Evolutionary conservation across 208 protist genomes (phyloP).

Genomic region (Acanthamoeba castellanii): DNA sequence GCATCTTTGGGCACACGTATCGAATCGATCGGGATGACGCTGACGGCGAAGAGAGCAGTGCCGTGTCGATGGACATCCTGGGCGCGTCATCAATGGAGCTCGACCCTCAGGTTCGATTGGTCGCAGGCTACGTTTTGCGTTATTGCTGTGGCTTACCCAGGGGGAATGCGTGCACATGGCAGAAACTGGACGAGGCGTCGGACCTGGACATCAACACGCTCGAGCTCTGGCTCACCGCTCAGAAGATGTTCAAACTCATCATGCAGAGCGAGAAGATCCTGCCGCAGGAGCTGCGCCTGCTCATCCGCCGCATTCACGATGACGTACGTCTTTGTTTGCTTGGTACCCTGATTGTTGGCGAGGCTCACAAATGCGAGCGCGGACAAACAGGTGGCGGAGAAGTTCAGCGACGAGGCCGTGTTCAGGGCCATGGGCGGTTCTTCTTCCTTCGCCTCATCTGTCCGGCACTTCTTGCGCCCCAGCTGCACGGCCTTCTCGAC

Average conservation of each 20-base stretch:
- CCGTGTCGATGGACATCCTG: not conserved
- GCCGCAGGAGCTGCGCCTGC: not conserved
- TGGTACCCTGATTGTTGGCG: too few relatives aligned
- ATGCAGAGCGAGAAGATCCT: not conserved
- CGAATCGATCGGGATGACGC: not conserved
- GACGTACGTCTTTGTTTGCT: not conserved
- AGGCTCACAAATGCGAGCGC: too few relatives aligned
- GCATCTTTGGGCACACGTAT: not conserved
- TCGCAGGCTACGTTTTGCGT: too few relatives aligned
- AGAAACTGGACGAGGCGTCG: not conserved
- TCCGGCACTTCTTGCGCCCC: conserved; percentile 3
- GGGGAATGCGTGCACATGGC: not conserved
- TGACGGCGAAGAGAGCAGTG: not conserved
- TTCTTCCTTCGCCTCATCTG: conserved; percentile 68
- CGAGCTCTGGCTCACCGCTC: conserved; percentile 27
- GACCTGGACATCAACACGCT: conserved; percentile 41
- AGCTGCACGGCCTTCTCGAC: conserved; percentile 21
- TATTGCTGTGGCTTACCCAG: too few relatives aligned
- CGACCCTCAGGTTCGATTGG: not conserved
- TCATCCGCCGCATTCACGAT: not conserved
- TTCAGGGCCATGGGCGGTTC: conserved; percentile 59
- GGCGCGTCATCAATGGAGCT: conserved; percentile 27
- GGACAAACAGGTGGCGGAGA: not conserved
- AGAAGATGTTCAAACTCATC: conserved; percentile 66
- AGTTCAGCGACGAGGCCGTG: conserved; percentile 46